phyloP scores from a whole-genome alignment of 1,284 basidiomycete genomes.

The Pseudozyma thailandica region DNA sequence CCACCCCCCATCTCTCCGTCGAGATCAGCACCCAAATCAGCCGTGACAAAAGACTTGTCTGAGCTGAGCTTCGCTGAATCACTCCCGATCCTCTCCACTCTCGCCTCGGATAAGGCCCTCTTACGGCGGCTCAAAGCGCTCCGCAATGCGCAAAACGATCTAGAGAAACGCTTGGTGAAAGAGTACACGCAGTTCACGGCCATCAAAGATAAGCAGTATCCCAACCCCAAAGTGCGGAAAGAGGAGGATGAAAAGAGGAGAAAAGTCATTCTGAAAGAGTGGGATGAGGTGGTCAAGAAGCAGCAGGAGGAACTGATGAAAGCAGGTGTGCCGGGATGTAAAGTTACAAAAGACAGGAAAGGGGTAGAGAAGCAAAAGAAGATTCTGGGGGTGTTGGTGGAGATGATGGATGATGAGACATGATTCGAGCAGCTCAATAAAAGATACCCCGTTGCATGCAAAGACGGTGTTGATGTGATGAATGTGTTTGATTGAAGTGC shows the following conservation, averaged over 20 bases:
- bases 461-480: too few species aligned
- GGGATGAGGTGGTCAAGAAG: slow-evolving; percentile 18
- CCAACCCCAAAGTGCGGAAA: slow-evolving; percentile 14
- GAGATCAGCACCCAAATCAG: slow-evolving; percentile 4
- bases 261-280: slow-evolving; percentile 13
- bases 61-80: slow-evolving; percentile 30
- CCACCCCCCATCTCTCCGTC: slow-evolving; percentile 5
- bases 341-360: slow-evolving; percentile 7
- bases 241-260: slow-evolving; percentile 18
- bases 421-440: neutral
- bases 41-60: slow-evolving; percentile 18
- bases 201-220: slow-evolving; percentile 26
- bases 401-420: slow-evolving; percentile 31
- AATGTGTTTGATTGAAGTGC: too few species aligned
- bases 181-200: slow-evolving; percentile 20
- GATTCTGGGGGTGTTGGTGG: slow-evolving; percentile 23
- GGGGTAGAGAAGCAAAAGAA: slow-evolving; percentile 25
- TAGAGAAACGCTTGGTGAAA: slow-evolving; percentile 28
- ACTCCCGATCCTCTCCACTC: slow-evolving; percentile 29
- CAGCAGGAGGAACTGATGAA: slow-evolving; percentile 26
- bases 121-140: slow-evolving; percentile 15
- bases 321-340: slow-evolving; percentile 17
- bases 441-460: too few species aligned
- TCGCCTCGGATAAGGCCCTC: slow-evolving; percentile 19
- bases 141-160: slow-evolving; percentile 17